These are phyloP conservation scores for Cylindrodendrum hubeiense DNA, from an alignment of 2,329 filamentous ascomycete genomes.

Conservation along the genomic window DNA sequence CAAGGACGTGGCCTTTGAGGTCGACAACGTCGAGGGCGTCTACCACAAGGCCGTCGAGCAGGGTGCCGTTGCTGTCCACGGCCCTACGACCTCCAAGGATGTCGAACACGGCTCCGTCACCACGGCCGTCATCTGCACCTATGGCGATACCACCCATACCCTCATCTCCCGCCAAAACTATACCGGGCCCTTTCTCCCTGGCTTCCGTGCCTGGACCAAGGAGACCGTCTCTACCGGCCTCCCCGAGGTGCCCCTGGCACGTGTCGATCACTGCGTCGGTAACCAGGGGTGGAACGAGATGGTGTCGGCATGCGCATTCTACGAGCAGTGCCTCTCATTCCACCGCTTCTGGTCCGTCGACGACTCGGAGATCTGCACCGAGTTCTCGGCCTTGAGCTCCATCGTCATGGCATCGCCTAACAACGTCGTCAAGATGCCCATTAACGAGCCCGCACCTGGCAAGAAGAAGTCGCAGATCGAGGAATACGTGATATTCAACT, in stretches of 20 bases:
- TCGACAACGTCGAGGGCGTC: conserved; percentile 87
- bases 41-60: conserved; percentile 78
- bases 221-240: conserved; percentile 57
- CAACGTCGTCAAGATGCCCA: conserved; percentile 95
- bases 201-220: conserved; percentile 72
- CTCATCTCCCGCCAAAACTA: conserved; percentile 82
- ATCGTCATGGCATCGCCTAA: conserved; percentile 92
- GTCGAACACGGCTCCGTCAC: conserved; percentile 75
- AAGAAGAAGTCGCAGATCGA: conserved; percentile 96
- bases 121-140: conserved; percentile 87
- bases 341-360: conserved; percentile 98
- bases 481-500: conserved; percentile 92
- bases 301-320: conserved; percentile 75
- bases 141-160: conserved; percentile 95
- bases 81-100: conserved; percentile 68
- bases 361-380: conserved; percentile 91
- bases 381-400: conserved; percentile 88
- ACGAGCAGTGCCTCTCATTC: conserved; percentile 91
- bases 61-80: conserved; percentile 72
- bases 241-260: conserved; percentile 75
- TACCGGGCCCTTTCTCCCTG: conserved; percentile 83
- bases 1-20: conserved; percentile 95
- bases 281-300: conserved; percentile 98
- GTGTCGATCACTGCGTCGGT: conserved; percentile 96
- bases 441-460: conserved; percentile 93